Evolutionary conservation across 495 filamentous ascomycete species (phyloP), one percentile per base, ranked within the genome.

Genomic region (Lophium mytilinum): DNA sequence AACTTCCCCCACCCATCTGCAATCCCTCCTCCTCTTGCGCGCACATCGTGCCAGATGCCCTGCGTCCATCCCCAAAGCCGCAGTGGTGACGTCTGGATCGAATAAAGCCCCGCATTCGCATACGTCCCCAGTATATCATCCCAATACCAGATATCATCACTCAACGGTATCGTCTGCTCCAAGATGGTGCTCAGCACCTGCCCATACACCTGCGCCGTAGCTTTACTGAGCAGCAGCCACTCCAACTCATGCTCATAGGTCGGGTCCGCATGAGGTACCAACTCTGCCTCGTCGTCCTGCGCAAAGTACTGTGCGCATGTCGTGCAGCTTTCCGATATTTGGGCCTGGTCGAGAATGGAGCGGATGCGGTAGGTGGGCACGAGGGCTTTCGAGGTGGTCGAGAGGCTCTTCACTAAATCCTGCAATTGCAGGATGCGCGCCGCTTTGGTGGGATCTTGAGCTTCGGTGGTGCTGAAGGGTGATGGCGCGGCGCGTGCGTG

Each of bases 61-160:
- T 72, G 80, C 4, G 76, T 68, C 80, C 81, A 88, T 5, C 70
- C 67, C 80, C 83, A 90, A 19, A 93, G 64, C 30, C 85, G 78
- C 9, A 80, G 62, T 0, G 93, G 93, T 1, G 83, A 86, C 2
- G 84, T 94, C 66, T 98, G 93, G 8, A 93, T 69, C 0, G 85
- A 82, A 67, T 95, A 95, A 1, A 95, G 58, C 18, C 80, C 82
- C 51, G 83, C 87, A 60, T 83, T 83, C 53, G 80, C 75, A 37
- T 84, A 80, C 11, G 88, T 91, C 0, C 80, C 78, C 41, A 93
- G 70, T 1, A 95, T 78, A 53, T 90, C 83, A 57, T 95, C 87
- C 93, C 93, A 98, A 66, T 97, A 97, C 72, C 82, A 86, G 37
- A 94, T 85, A 64, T 96, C 89, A 41, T 93, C 83, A 52, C 80